A percentile compares a stretch with the other conserved stretches of the same genome.
Evolutionary conservation across 768 basidiomycete species (phyloP).

Genomic region (Saitozyma podzolica): DNA sequence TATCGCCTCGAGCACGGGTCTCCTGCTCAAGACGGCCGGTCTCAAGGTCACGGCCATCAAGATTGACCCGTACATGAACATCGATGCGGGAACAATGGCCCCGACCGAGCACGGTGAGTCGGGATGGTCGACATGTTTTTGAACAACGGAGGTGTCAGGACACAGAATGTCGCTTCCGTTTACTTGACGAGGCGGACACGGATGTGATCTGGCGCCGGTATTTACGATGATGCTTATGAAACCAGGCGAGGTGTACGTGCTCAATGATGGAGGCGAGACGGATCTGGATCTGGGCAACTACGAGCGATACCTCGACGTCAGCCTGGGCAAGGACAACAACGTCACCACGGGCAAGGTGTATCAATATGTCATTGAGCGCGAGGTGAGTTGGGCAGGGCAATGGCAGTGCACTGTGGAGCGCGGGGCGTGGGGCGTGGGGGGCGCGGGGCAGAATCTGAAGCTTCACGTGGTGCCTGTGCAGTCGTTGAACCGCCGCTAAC

Average conservation of each 20-base stretch:
- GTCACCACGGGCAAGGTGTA: slow-evolving; percentile 99
- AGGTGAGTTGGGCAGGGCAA: slow-evolving; percentile 60
- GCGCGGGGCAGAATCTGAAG: too few relatives aligned
- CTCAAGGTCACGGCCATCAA: slow-evolving; percentile 98
- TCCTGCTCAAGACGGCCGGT: slow-evolving; percentile 90
- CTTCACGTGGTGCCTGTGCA: too few relatives aligned
- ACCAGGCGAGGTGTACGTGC: slow-evolving; percentile 90
- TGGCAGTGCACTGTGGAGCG: neutral
- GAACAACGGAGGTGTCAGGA: too few relatives aligned
- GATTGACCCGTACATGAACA: slow-evolving; percentile 99
- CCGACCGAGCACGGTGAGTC: slow-evolving; percentile 95
- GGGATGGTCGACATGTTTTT: too few relatives aligned
- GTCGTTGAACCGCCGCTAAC: neutral
- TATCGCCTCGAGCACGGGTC: slow-evolving; percentile 94
- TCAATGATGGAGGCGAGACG: slow-evolving; percentile 98
- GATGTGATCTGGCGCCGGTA: neutral
- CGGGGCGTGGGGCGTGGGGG: too few relatives aligned
- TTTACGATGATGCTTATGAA: slow-evolving; percentile 9
- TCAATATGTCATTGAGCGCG: slow-evolving; percentile 91
- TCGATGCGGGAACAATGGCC: slow-evolving; percentile 98
- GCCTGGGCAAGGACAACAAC: slow-evolving; percentile 90
- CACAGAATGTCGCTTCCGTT: too few relatives aligned
- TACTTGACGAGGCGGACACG: neutral
- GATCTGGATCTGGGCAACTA: slow-evolving; percentile 98
- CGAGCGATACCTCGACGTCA: slow-evolving; percentile 94